Evolutionary conservation across 2,329 filamentous ascomycete species (phyloP), one percentile per base, ranked within the genome.

Genomic region (Exophiala bonariae): DNA sequence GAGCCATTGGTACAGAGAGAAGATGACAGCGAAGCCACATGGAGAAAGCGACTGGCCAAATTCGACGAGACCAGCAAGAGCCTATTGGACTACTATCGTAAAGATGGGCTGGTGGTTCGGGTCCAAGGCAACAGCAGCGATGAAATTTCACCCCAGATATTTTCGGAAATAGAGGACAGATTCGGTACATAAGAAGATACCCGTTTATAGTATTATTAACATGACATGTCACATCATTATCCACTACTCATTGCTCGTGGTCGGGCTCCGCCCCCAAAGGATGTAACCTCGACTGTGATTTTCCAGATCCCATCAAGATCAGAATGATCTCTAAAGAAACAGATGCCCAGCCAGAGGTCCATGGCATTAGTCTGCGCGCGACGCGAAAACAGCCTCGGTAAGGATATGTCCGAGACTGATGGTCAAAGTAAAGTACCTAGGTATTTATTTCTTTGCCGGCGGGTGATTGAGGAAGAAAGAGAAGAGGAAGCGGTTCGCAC

Each of bases 71-170:
- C 86, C 3, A 96, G 87, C 66, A 78, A 83, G 66, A 87, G 89
- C 13, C 72, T 99, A 35, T 75, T 99, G 14, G 87, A 95, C 58
- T 89, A 96, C 69, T 99, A 99, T 63, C 86, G 88, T 40, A 37
- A 52, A 10, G 35, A 45, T 3, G 89, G 89, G 8, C 84, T 96
- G 10, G 71, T 99, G 30, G 89, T 87, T 81, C 88, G 89, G 52
- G 89, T 96, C 3, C 77, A 89, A 59, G 93, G 93, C 17, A 82
- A 91, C 69, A 92, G 83, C 66, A 96, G 90, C 63, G 89, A 99
- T 63, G 93, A 97, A 71, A 99, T 99, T 59, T 91, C 80, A 44
- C 93, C 93, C n/a, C 84, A 90, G 73, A 75, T 99, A 20, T 87
- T 89, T 62, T 71, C 75, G 7, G 90, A 96, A 69, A 88, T 99